Conservation (phyloP, 495 filamentous ascomycete genomes). For the Chaetomium cochliodes region DNA sequence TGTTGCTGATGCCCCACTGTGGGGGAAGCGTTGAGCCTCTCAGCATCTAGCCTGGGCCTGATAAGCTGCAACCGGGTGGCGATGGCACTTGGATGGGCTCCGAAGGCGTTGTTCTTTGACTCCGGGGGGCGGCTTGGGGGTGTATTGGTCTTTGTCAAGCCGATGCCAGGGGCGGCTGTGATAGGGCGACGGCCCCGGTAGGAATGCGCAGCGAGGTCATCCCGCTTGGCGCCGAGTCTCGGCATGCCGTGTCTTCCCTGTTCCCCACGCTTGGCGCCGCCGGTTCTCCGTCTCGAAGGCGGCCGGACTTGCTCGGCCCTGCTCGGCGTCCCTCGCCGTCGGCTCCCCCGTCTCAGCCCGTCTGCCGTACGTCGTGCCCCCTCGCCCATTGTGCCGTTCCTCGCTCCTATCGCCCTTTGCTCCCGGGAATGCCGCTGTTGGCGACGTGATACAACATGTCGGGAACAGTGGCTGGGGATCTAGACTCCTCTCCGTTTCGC, state of each 20-base stretch:
- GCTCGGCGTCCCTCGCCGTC: background rate
- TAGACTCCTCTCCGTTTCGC: too few species aligned
- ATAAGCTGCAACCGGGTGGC: slow-evolving; percentile 27
- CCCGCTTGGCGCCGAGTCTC: slow-evolving; percentile 23
- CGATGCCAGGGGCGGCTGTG: slow-evolving; percentile 8
- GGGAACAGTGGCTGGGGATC: too few species aligned
- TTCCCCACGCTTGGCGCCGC: slow-evolving; percentile 12
- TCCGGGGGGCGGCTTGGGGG: slow-evolving; percentile 1
- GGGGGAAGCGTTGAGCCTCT: slow-evolving; percentile 13
- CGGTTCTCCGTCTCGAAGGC: background rate
- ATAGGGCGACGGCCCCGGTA: slow-evolving; percentile 8
- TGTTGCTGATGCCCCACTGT: slow-evolving; percentile 18
- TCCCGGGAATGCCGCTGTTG: slow-evolving; percentile 1
- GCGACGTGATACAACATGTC: background rate
- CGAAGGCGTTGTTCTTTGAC: slow-evolving; percentile 23
- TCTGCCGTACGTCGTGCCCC: too few species aligned
- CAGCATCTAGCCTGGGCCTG: slow-evolving; percentile 1
- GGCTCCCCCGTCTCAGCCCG: background rate
- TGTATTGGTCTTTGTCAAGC: slow-evolving; percentile 12
- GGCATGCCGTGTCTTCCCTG: slow-evolving; percentile 11
- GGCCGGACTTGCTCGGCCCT: background rate
- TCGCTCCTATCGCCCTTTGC: background rate
- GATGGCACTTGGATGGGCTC: slow-evolving; percentile 1
- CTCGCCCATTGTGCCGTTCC: background rate
- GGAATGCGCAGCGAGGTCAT: slow-evolving; percentile 19